A percentile compares a stretch with the other conserved stretches of the same genome.
phyloP scores from a whole-genome alignment of 345 rosid species.

The Hypericum perforatum region DNA sequence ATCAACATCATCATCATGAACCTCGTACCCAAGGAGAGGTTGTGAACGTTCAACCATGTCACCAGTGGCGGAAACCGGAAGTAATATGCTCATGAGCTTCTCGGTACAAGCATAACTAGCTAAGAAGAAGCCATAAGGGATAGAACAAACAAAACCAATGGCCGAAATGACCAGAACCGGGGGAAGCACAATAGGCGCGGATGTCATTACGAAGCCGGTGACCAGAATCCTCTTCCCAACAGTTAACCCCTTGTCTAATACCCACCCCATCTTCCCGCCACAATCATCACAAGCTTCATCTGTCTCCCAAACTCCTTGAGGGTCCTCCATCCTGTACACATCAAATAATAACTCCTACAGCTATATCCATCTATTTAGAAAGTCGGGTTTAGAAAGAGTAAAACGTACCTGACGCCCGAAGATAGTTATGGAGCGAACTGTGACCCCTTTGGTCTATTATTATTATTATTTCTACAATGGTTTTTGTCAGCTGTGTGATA shows the following conservation, averaged over 20 bases:
- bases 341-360: no score
- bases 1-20: no score
- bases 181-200: conserved; percentile 57
- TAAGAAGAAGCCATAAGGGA: conserved; percentile 55
- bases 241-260: conserved; percentile 34
- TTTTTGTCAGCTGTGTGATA: no score
- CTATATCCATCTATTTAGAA: no score
- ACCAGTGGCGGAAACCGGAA: conserved; percentile 21
- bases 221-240: conserved; percentile 53
- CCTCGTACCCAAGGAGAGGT: no score
- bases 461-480: no score
- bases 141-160: conserved; percentile 42
- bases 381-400: no score
- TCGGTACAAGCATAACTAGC: conserved; percentile 61
- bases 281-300: conserved; percentile 17
- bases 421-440: no score
- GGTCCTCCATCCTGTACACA: conserved; percentile 38
- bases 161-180: conserved; percentile 46
- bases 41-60: not conserved
- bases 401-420: no score
- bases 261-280: conserved; percentile 33
- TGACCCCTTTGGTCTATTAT: no score
- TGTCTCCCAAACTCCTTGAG: conserved; percentile 21
- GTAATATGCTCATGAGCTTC: conserved; percentile 57
- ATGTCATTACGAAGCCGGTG: conserved; percentile 38